These are phyloP conservation scores for Linaria vulgaris DNA, from an alignment of 257 asterid genomes.

Conservation along the genomic window DNA sequence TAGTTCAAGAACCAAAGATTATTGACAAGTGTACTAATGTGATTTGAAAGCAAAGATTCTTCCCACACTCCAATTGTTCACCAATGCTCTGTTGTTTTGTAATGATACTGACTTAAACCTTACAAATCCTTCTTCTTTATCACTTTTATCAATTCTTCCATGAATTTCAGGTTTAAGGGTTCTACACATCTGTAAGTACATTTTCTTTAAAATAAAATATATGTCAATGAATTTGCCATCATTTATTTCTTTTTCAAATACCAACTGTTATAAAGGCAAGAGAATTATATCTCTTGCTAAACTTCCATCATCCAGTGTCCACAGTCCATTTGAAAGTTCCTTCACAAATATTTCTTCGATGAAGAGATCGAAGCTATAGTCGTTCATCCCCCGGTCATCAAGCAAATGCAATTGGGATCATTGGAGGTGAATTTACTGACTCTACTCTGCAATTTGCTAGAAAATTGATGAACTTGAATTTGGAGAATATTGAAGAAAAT, in stretches of 20 bases:
- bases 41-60: too few species aligned
- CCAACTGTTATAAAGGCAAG: conserved; percentile 35
- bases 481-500: conserved; percentile 25
- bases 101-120: too few species aligned
- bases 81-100: too few species aligned
- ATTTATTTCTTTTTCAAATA: conserved; percentile 39
- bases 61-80: too few species aligned
- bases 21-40: too few species aligned
- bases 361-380: conserved; percentile 17
- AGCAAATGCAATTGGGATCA: conserved; percentile 42
- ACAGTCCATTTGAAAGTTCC: conserved; percentile 6
- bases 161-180: background rate
- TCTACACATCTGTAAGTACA: conserved; percentile 8
- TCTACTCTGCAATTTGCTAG: conserved; percentile 40
- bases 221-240: conserved; percentile 48
- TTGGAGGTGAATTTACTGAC: conserved; percentile 39
- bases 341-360: conserved; percentile 10
- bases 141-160: conserved; percentile 11
- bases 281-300: conserved; percentile 34
- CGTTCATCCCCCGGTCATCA: conserved; percentile 23
- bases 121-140: conserved; percentile 26
- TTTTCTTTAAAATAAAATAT: conserved; percentile 17
- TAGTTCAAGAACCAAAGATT: too few species aligned
- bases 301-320: conserved; percentile 35
- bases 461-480: conserved; percentile 41